Conservation (phyloP, 75 land plant species). For the Pinus tabuliformis region DNA sequence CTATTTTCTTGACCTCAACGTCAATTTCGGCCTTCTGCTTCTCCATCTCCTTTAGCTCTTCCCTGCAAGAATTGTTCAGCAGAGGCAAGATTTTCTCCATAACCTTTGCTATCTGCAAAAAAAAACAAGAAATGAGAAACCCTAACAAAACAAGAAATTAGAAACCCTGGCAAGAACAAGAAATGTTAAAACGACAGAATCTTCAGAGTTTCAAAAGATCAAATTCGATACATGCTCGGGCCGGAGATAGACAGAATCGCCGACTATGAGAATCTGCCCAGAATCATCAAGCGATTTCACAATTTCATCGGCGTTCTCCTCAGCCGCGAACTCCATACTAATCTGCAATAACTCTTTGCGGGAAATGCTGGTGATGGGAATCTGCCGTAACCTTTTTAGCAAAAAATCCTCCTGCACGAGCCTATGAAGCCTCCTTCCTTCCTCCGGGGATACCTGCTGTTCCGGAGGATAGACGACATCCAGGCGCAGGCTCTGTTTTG, state of each 20-base stretch:
- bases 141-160: no score
- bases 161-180: no score
- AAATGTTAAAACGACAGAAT: no score
- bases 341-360: conserved; percentile 43
- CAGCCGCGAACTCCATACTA: conserved; percentile 10
- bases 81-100: conserved; percentile 47
- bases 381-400: conserved; percentile 30
- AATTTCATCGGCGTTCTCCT: conserved; percentile 10
- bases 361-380: conserved; percentile 28
- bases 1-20: conserved; percentile 38
- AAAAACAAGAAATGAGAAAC: not conserved
- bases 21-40: conserved; percentile 62
- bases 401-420: conserved; percentile 39
- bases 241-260: conserved; percentile 54
- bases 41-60: conserved; percentile 52
- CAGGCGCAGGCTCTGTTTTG: no score
- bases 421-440: not conserved
- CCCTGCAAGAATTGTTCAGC: conserved; percentile 38
- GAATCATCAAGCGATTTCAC: conserved; percentile 52
- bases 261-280: conserved; percentile 62
- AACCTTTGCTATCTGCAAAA: conserved; percentile 51
- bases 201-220: not conserved
- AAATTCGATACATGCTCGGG: conserved; percentile 60
- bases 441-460: no score
- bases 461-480: no score